phyloP scores from a whole-genome alignment of 2,329 filamentous ascomycete species.

The Cephalotrichum gorgonifer region DNA sequence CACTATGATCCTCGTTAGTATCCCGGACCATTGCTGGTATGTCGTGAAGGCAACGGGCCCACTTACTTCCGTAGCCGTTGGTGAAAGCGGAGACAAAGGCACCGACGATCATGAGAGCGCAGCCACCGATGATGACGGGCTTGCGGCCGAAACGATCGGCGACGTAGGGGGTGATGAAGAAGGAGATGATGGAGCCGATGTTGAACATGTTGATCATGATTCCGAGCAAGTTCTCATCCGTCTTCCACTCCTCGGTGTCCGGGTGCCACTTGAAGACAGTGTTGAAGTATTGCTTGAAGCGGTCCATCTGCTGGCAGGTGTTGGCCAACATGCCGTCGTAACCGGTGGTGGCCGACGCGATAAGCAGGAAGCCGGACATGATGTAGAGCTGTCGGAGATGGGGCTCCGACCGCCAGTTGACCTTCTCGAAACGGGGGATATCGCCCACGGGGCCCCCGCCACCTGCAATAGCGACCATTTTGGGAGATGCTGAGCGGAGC shows the following conservation, averaged over 20 bases:
- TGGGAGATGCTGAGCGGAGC: background rate
- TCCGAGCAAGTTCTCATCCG: slow-evolving; percentile 22
- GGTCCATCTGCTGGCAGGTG: slow-evolving; percentile 46
- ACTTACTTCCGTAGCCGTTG: slow-evolving; percentile 31
- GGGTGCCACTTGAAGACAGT: slow-evolving; percentile 3
- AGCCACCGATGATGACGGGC: slow-evolving; percentile 30
- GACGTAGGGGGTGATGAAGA: slow-evolving; percentile 34
- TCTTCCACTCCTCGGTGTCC: background rate
- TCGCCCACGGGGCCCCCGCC: background rate
- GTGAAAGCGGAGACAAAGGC: slow-evolving; percentile 29
- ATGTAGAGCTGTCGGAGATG: slow-evolving; percentile 46
- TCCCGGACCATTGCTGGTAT: too few relatives aligned
- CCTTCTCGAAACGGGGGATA: slow-evolving; percentile 34
- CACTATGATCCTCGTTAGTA: slow-evolving; percentile 17
- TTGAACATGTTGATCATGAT: slow-evolving; percentile 42
- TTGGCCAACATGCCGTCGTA: slow-evolving; percentile 53
- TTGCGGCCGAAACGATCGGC: slow-evolving; percentile 32
- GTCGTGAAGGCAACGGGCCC: too few relatives aligned
- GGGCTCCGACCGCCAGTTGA: slow-evolving; percentile 46
- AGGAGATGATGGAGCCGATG: slow-evolving; percentile 36
- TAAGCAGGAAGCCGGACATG: slow-evolving; percentile 40
- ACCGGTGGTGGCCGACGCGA: slow-evolving; percentile 51
- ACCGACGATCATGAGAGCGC: slow-evolving; percentile 34
- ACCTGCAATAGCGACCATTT: background rate
- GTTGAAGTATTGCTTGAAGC: slow-evolving; percentile 40